Percentiles rank a stretch among this genome's conserved stretches.
Evolutionary conservation across 495 filamentous ascomycete genomes (phyloP).

Genomic region (Podospora pseudopauciseta): DNA sequence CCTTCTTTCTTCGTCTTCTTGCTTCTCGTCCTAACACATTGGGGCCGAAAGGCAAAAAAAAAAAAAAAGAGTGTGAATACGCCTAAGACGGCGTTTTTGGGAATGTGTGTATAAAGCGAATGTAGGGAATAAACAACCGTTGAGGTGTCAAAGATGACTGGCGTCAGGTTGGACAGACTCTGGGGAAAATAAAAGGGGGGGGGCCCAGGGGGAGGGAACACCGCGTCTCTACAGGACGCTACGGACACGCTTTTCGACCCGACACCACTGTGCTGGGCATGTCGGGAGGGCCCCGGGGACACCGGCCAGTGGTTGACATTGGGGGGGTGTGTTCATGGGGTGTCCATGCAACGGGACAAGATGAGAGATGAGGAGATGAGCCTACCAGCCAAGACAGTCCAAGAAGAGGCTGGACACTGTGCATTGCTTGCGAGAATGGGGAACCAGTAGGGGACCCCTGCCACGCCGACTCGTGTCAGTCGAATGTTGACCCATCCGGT

Average conservation of each 20-base stretch:
- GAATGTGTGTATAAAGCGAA: neutral
- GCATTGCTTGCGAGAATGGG: neutral
- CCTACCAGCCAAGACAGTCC: neutral
- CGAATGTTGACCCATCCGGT: neutral
- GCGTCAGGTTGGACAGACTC: conserved; percentile 2
- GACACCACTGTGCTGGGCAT: neutral
- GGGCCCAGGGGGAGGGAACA: neutral
- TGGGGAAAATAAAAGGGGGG: neutral
- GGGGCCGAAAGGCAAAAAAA: neutral
- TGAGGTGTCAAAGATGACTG: neutral
- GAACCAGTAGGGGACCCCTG: neutral
- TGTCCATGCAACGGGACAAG: neutral
- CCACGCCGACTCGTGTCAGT: neutral
- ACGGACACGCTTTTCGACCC: neutral
- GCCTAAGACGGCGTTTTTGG: neutral
- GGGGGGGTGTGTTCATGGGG: too few species aligned
- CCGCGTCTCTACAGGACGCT: neutral
- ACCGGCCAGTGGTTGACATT: neutral
- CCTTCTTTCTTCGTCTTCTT: conserved; percentile 7
- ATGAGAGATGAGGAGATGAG: neutral
- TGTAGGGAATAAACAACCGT: conserved; percentile 1
- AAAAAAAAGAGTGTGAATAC: neutral
- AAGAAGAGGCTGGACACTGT: neutral
- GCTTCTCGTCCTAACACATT: conserved; percentile 10
- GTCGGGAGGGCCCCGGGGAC: neutral